Evolutionary conservation across 2,329 filamentous ascomycete species (phyloP), one percentile per base, ranked within the genome.

Genomic region (Zymoseptoria passerinii): DNA sequence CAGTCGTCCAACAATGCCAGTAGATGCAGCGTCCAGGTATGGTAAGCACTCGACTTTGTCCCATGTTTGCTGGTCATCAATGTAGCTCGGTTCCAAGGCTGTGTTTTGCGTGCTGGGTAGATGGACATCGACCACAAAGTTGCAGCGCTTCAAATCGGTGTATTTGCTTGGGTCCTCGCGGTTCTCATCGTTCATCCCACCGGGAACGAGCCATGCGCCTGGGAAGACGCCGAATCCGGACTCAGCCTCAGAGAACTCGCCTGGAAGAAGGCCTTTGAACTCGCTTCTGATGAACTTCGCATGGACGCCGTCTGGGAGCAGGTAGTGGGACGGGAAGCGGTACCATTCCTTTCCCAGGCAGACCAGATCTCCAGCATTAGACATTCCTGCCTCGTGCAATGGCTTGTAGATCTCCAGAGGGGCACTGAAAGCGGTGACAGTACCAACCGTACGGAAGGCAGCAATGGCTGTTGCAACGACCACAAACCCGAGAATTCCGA

Each of bases 301-400:
- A 63, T 83, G 86, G 78, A 94, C 89, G 53, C 84, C 82, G n/a
- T 85, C 78, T 0, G 94, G 92, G 2, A 99, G 79, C 71, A 94
- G 91, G 76, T 91, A 97, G 0, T 92, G 95, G 0, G 89, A 92
- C 1, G 94, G 92, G 71, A 96, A 97, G 40, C 94, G 89, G 73
- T 99, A 96, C 94, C 94, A 99, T 71, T 99, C 94, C 72, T 97
- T 99, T 28, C 90, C 91, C 48, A 96, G 83, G 72, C 94, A 99
- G 2, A 99, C 83, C 18, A 80, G 85, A 62, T 90, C 87, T 16
- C 86, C 88, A 1, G 76, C 71, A 0, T 76, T 73, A 1, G 83
- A 81, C 5, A 88, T 66, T 0, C 77, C 80, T 8, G 76, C 68
- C 13, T 79, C 80, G 52, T 83, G 78, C 0, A 97, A 78, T 0